Base-by-base conservation (phyloP, 225 moss, liverwort and hornwort species). In the Marchantia polymorpha region DNA sequence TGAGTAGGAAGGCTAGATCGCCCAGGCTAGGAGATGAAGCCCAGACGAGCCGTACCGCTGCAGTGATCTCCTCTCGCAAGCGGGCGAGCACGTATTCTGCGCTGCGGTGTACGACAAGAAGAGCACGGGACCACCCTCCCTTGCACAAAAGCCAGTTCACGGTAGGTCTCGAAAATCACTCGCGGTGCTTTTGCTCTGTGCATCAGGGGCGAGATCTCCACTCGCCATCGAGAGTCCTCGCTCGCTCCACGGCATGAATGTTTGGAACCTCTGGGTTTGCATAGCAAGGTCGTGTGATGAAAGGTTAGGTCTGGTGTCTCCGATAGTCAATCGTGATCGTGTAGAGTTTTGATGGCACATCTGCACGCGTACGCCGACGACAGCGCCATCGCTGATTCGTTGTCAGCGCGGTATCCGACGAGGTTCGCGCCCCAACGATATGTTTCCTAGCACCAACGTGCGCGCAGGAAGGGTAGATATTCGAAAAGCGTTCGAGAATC, bases 161-260 rank as follows among this genome's bases (percentile, higher is more conserved):
- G 73, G 73, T 73, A 54, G 52, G 73, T 52, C 13, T 73, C 73
- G 7, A 12, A 12, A 52, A 29, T 56, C 73, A 12, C 72, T 73
- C 51, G 16, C 26, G 52, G 11, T 53, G 52, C 13, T 13, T 56
- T 53, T 54, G 49, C 22, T 71, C 22, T 71, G n/a, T 2, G 69
- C 69, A 50, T 22, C n/a, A 50, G 4, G 23, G 65, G 26, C 65
- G 26, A 10, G 1, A 65, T 50, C 1, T 16, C 14, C 19, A 31
- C 68, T 69, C 14, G 16, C n/a, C 69, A 11, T 47, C n/a, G 50
- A 23, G 50, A 22, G 49, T 71, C 71, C 20, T 50, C 50, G 50
- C 17, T 46, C 10, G 9, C 1, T 1, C 20, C 22, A 6, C 51
- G n/a, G 11, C 22, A 71, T 69, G n/a, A n/a, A 17, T 50, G 47